These are phyloP conservation scores for Hordeum pubiflorum DNA, from an alignment of 202 grass and related monocot species.

Conservation along the genomic window DNA sequence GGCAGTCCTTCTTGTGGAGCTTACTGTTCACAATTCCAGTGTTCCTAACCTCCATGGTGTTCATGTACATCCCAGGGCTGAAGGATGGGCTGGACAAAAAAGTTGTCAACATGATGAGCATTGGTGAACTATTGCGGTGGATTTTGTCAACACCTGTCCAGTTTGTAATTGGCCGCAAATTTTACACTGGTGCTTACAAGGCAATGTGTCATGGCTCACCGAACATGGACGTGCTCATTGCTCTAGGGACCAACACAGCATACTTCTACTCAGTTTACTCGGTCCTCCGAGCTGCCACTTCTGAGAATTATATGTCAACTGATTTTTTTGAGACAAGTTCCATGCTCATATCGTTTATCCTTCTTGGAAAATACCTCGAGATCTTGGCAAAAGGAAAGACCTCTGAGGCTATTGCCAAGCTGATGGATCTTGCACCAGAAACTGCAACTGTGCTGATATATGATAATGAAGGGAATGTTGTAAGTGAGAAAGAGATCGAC, in stretches of 20 bases:
- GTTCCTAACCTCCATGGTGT: slow-evolving; percentile 94
- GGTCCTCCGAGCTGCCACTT: slow-evolving; percentile 61
- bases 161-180: slow-evolving; percentile 78
- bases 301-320: slow-evolving; percentile 51
- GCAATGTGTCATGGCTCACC: slow-evolving; percentile 57
- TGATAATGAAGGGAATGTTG: slow-evolving; percentile 51
- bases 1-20: slow-evolving; percentile 72
- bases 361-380: slow-evolving; percentile 95
- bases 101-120: slow-evolving; percentile 70
- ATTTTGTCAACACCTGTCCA: slow-evolving; percentile 89
- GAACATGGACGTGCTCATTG: slow-evolving; percentile 98
- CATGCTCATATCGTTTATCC: slow-evolving; percentile 98
- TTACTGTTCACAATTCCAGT: slow-evolving; percentile 81
- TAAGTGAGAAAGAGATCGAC: slow-evolving; percentile 74
- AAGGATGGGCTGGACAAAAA: slow-evolving; percentile 61
- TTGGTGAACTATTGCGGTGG: slow-evolving; percentile 75
- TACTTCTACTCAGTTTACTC: slow-evolving; percentile 95
- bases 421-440: slow-evolving; percentile 90
- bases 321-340: slow-evolving; percentile 99
- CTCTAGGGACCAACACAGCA: slow-evolving; percentile 77
- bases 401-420: slow-evolving; percentile 86
- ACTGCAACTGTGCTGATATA: slow-evolving; percentile 58
- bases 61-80: slow-evolving; percentile 81
- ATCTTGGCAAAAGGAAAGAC: slow-evolving; percentile 96
- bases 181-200: slow-evolving; percentile 83